Evolutionary conservation across 768 basidiomycete genomes (phyloP), one percentile per base, ranked within the genome.

Genomic region (Phlebiopsis gigantea): DNA sequence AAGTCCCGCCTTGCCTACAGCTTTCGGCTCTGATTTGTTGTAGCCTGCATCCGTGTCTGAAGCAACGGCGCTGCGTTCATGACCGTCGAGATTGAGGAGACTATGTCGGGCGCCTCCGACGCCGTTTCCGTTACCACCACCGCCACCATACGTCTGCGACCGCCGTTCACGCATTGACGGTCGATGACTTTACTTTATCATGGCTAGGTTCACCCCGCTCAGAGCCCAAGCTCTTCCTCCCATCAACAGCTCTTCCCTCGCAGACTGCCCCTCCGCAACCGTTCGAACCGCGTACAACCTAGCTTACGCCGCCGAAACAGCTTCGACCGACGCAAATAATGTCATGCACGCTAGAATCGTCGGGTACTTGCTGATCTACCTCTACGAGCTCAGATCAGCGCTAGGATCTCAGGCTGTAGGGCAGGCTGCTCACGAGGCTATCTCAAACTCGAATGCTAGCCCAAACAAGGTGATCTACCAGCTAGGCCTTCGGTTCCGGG

Each of bases 1-100:
- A 41, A 93, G 74, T 9, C 59, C 95, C 91, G 1, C n/a, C n/a
- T n/a, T n/a, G 72, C 66, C 66, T 97, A 93, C 7, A 94, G 65
- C 64, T 88, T 90, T 65, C 93, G 88, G 66, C 85, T 95, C 60
- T 90, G 90, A 21, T 73, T 64, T 4, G 92, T 86, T 24, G 80
- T 82, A 26, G 74, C 72, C 68, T 96, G 89, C 19, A 93, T 73
- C 57, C 77, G 80, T 43, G 69, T 71, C 64, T 82, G 79, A 39
- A 85, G 69, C 57, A 17, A 19, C 47, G 30, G 28, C 28, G 47
- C 47, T 26, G 47, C 47, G 15, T 59, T 56, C 26, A 57, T 56
- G 15, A 19, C 17, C n/a, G n/a, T n/a, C n/a, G n/a, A n/a, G n/a
- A n/a, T n/a, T n/a, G n/a, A n/a, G n/a, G n/a, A n/a, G n/a, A n/a